A percentile compares a stretch with the other conserved stretches of the same genome.
These are phyloP conservation scores for Raddia guianensis DNA, from an alignment of 176 grass and related monocot species.

Conservation along the genomic window DNA sequence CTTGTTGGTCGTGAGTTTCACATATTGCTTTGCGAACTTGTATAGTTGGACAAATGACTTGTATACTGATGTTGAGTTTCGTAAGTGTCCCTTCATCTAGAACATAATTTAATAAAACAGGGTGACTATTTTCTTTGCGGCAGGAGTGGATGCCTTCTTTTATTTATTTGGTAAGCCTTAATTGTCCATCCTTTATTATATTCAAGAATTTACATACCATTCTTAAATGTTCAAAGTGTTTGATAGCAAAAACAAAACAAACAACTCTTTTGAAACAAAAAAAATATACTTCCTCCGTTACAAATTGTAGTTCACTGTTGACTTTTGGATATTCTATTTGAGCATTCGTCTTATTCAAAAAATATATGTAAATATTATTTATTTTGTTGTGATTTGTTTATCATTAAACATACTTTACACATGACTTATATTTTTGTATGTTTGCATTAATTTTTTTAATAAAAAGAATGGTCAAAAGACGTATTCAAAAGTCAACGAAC, in stretches of 20 bases:
- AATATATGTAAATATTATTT: no score
- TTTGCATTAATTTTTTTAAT: no score
- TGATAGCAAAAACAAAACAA: constrained; percentile 21
- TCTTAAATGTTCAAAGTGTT: neutral
- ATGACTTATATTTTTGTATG: no score
- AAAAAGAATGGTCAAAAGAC: no score
- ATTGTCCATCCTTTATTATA: neutral
- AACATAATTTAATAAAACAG: constrained; percentile 15
- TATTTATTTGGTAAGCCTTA: neutral
- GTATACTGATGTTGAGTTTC: neutral
- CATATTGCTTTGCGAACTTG: neutral
- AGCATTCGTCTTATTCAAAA: no score
- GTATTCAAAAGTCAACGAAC: no score
- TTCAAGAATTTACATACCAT: neutral
- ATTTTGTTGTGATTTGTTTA: no score
- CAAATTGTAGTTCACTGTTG: no score
- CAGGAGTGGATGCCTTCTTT: neutral
- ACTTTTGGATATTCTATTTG: no score
- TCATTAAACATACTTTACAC: no score
- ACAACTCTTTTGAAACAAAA: neutral
- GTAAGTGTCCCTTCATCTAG: neutral
- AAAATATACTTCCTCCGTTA: neutral
- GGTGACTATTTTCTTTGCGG: neutral
- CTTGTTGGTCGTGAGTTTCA: constrained; percentile 2
- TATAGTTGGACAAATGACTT: constrained; percentile 19